Evolutionary conservation across 805 yeast genomes (phyloP), one percentile per base, ranked within the genome.

Genomic region (Lipomyces lipofer): DNA sequence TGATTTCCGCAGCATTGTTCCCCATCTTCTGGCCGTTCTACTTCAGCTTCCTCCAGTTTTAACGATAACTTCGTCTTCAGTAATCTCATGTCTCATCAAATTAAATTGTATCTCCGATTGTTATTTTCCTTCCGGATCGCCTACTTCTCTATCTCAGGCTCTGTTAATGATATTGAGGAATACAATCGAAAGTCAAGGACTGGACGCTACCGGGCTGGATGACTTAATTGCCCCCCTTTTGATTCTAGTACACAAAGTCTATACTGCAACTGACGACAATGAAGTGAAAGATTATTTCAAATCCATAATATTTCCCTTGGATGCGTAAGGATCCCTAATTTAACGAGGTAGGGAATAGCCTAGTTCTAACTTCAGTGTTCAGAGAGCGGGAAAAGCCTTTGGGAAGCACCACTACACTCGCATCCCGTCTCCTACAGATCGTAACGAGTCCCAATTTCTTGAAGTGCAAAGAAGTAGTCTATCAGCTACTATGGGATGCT

Each of bases 321-420:
- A 43, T 4, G 29, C 4, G 38, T 42, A 24, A 24, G 45, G 19
- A 12, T 12, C 24, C 15, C 25, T 6, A n/a, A n/a, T n/a, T n/a
- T n/a, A n/a, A n/a, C 17, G 24, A 3, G 4, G 22, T 17, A 9
- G 3, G 21, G 40, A 17, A 17, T 17, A 12, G 9, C 10, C 7
- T 7, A 15, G 15, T 10, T 13, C 28, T 24, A 13, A 5, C n/a
- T 24, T 43, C n/a, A 9, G n/a, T 13, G 5, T 33, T 33, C 22
- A 48, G 51, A 5, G 69, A 66, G 49, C 60, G 69, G 3, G 49
- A 60, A n/a, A 32, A 44, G 15, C 63, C 60, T 9, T 50, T 66
- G n/a, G 68, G 67, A 3, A 25, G 51, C 27, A 32, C 62, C 2
- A 47, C 59, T 10, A 46, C 63, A 4, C 42, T 65, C 4, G 54